Conservation (phyloP, 768 basidiomycete species). For the Gloeopeniophorella convolvens region DNA sequence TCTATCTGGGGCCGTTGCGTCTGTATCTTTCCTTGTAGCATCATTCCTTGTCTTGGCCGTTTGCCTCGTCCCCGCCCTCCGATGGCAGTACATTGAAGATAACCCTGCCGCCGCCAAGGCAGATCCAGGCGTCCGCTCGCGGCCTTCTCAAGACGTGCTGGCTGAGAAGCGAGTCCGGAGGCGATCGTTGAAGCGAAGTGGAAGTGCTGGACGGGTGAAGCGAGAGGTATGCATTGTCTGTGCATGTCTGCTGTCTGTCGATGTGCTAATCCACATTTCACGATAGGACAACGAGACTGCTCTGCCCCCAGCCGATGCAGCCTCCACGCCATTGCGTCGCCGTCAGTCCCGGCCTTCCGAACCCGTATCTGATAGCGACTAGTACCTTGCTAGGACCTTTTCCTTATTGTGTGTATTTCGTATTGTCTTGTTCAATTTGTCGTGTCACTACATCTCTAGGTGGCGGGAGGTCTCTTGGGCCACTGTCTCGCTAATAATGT, state of each 20-base stretch:
- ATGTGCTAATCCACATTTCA: no score
- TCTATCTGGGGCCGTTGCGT: slow-evolving; percentile 40
- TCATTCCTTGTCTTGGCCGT: slow-evolving; percentile 28
- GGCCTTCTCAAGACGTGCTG: background rate
- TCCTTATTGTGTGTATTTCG: no score
- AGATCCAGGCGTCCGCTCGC: background rate
- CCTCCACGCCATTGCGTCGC: slow-evolving; percentile 9
- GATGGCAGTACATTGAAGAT: slow-evolving; percentile 22
- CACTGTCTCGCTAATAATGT: no score
- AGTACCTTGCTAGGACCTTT: background rate
- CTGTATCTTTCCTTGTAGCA: slow-evolving; percentile 31
- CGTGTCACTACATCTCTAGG: no score
- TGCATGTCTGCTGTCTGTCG: background rate
- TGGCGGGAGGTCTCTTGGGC: no score
- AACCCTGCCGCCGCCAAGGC: background rate
- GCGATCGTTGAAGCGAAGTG: slow-evolving; percentile 19
- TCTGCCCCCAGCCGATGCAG: slow-evolving; percentile 7
- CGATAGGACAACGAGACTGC: slow-evolving; percentile 13
- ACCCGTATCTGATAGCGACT: slow-evolving; percentile 9
- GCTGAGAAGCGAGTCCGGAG: slow-evolving; percentile 11
- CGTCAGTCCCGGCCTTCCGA: slow-evolving; percentile 15
- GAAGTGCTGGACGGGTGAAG: slow-evolving; percentile 8
- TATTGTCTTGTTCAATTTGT: no score
- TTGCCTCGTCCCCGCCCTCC: slow-evolving; percentile 29
- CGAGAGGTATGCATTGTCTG: slow-evolving; percentile 3